A percentile compares a stretch with the other conserved stretches of the same genome.
Conservation (phyloP, 2,329 filamentous ascomycete genomes). For the Calonectria pteridis region DNA sequence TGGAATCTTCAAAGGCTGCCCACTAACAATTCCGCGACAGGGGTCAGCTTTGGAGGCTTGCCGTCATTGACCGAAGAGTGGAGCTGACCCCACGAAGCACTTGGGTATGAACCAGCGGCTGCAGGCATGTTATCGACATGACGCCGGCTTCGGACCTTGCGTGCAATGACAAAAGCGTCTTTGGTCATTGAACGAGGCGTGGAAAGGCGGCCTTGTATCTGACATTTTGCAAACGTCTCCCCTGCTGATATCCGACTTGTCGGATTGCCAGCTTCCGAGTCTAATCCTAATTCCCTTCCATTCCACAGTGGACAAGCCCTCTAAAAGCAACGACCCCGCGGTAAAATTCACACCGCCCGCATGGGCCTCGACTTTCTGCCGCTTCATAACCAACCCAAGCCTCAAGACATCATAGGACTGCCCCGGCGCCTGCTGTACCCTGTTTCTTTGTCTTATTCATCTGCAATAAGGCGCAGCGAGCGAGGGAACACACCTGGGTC, state of each 20-base stretch:
- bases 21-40: conserved; percentile 28
- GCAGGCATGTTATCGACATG: conserved; percentile 2
- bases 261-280: neutral
- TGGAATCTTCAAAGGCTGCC: conserved; percentile 24
- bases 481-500: neutral
- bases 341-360: conserved; percentile 41
- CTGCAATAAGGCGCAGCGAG: neutral
- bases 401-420: conserved; percentile 3
- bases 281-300: neutral
- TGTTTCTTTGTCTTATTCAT: neutral
- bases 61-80: conserved; percentile 42
- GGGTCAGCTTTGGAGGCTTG: conserved; percentile 26
- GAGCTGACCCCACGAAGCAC: conserved; percentile 28
- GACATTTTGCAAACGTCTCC: neutral
- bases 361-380: conserved; percentile 32
- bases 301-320: neutral
- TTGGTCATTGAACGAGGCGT: conserved; percentile 35
- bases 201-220: neutral
- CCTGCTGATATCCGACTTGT: neutral
- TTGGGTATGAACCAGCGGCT: conserved; percentile 4
- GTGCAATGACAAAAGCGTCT: conserved; percentile 42
- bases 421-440: neutral
- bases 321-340: conserved; percentile 37
- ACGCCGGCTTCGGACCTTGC: conserved; percentile 43
- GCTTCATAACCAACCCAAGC: conserved; percentile 12